These are phyloP conservation scores for Nicotiana obtusifolia DNA, from an alignment of 257 asterid species.

Conservation along the genomic window DNA sequence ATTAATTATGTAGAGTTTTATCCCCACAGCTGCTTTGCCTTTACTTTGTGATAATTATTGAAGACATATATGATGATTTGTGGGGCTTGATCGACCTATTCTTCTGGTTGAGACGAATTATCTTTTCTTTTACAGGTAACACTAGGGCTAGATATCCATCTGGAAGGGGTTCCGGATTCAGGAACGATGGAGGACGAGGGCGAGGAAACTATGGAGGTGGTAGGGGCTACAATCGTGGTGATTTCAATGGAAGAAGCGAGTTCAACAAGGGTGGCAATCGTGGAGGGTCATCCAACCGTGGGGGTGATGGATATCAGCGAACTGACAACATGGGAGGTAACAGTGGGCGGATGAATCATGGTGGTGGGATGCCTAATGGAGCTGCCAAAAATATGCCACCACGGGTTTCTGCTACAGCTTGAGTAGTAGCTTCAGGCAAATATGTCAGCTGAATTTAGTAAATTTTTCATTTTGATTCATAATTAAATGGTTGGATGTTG, in stretches of 20 bases:
- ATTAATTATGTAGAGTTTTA: neutral
- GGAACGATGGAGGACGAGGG: slow-evolving; percentile 81
- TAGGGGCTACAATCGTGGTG: slow-evolving; percentile 54
- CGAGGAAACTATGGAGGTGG: slow-evolving; percentile 70
- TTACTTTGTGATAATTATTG: neutral
- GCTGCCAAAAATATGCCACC: slow-evolving; percentile 18
- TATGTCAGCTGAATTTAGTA: neutral
- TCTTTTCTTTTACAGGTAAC: slow-evolving; percentile 32
- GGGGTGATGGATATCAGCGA: slow-evolving; percentile 62
- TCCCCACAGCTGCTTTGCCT: neutral
- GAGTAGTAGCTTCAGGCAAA: neutral
- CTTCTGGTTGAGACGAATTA: neutral
- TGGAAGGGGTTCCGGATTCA: slow-evolving; percentile 67
- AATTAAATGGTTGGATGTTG: neutral
- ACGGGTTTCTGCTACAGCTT: slow-evolving; percentile 11
- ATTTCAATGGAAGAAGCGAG: slow-evolving; percentile 51
- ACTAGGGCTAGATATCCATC: slow-evolving; percentile 56
- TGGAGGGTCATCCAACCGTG: slow-evolving; percentile 46
- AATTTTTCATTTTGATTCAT: neutral
- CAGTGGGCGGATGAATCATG: slow-evolving; percentile 30
- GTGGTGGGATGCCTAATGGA: slow-evolving; percentile 31
- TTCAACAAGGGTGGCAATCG: slow-evolving; percentile 56
- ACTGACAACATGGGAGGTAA: slow-evolving; percentile 26
- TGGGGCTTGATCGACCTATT: neutral
- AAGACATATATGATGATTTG: neutral